Evolutionary conservation across 768 basidiomycete genomes (phyloP), one percentile per base, ranked within the genome.

Genomic region (Russula vinacea): DNA sequence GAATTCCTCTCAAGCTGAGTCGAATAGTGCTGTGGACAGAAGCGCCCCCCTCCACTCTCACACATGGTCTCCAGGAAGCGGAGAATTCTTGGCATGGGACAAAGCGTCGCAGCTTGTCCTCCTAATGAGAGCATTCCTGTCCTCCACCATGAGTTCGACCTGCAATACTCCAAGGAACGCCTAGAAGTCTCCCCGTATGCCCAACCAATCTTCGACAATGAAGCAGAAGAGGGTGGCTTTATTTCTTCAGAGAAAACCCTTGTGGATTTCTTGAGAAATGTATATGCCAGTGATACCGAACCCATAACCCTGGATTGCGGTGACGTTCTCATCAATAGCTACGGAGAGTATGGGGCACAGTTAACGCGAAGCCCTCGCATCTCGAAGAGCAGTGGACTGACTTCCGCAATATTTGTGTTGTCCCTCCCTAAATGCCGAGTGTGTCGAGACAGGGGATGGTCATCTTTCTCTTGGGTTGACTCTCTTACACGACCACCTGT

Each of bases 391-490:
- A 67, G 40, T 45, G 66, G 58, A 16, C 59, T 8, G 47, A 60
- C 47, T 22, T 67, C 9, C 35, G 55, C 45, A 24, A 44, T 33
- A 50, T 68, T 33, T 45, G 39, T 50, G 33, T 52, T 39, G 33
- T 56, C 58, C 66, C 5, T n/a, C 64, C 1, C 60, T 62, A 24
- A 24, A 60, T 57, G 50, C 55, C 11, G 65, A 53, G 42, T 39
- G 51, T 37, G 60, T 35, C 32, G 67, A 49, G 26, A 42, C 42
- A 8, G 35, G 26, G 17, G 49, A 35, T 22, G 67, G 59, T 5
- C 47, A 68, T 45, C 49, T 68, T 64, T 63, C 33, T 58, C 57
- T 13, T 68, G 68, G 66, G 44, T 63, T 47, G 64, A 61, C 35
- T 19, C 42, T 16, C 49, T 56, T 52, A 52, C 29, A 9, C 49